A percentile compares a stretch with the other conserved stretches of the same genome.
phyloP scores from a whole-genome alignment of 306 rosid species.

The Ammopiptanthus mongolicus region DNA sequence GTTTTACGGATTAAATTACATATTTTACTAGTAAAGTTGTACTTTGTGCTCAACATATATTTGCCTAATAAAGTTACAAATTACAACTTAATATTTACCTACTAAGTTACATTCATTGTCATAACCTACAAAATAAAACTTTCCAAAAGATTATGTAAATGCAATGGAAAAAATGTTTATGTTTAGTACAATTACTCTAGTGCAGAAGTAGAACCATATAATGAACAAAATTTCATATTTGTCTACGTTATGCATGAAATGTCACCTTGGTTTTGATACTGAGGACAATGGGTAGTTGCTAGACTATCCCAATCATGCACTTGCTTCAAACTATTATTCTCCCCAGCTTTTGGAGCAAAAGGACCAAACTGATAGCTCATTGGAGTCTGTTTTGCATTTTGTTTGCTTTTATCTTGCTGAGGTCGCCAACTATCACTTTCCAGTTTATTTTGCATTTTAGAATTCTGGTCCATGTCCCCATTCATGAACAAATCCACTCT shows the following conservation, averaged over 20 bases:
- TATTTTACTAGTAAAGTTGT: no score
- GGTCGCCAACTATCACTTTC: slow-evolving; percentile 14
- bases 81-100: no score
- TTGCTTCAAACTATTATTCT: slow-evolving; percentile 32
- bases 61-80: no score
- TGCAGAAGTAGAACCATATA: no score
- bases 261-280: slow-evolving; percentile 81
- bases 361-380: slow-evolving; percentile 79
- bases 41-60: no score
- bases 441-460: slow-evolving; percentile 12
- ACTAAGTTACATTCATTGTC: no score
- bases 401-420: slow-evolving; percentile 35
- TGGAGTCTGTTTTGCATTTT: slow-evolving; percentile 29
- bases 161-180: no score
- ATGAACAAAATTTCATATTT: not conserved
- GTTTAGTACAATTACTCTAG: no score
- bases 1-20: no score
- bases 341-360: slow-evolving; percentile 64
- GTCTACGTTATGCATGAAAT: not conserved
- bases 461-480: slow-evolving; percentile 10
- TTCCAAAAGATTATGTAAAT: no score
- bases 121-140: no score
- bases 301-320: slow-evolving; percentile 67
- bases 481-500: slow-evolving; percentile 27
- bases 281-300: slow-evolving; percentile 57